Percentiles rank a stretch among this genome's conserved stretches.
Conservation (phyloP, 2,329 filamentous ascomycete genomes). For the Cryoendolithus antarcticus region DNA sequence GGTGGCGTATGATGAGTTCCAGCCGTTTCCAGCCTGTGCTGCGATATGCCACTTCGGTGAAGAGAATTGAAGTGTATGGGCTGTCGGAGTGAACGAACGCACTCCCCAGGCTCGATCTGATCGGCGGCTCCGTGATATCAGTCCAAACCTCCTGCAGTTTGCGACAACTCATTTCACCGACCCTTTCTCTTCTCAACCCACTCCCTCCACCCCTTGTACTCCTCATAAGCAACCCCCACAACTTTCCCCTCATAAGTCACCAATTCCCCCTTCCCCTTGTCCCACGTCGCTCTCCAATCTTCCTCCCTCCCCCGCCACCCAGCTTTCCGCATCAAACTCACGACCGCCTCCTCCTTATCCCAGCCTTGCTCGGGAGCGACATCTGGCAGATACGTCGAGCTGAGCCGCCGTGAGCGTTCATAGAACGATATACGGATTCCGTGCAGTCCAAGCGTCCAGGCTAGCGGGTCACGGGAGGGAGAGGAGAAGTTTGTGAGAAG, state of each 20-base stretch:
- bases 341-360: slow-evolving; percentile 82
- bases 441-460: slow-evolving; percentile 80
- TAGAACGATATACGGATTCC: slow-evolving; percentile 77
- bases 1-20: too few species aligned
- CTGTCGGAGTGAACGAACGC: too few species aligned
- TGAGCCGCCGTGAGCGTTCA: slow-evolving; percentile 60
- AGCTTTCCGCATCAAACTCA: slow-evolving; percentile 86
- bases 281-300: slow-evolving; percentile 49
- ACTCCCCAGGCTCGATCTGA: too few species aligned
- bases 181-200: slow-evolving; percentile 43
- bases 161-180: too few species aligned
- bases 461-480: slow-evolving; percentile 50
- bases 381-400: slow-evolving; percentile 84
- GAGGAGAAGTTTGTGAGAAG: slow-evolving; percentile 55
- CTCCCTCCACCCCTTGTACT: slow-evolving; percentile 69
- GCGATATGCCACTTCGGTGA: too few species aligned
- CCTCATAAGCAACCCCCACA: slow-evolving; percentile 54
- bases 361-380: slow-evolving; percentile 91
- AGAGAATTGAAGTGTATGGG: too few species aligned
- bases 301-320: slow-evolving; percentile 60
- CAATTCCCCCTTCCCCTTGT: slow-evolving; percentile 58
- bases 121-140: too few species aligned
- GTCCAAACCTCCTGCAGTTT: too few species aligned
- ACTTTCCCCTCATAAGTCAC: slow-evolving; percentile 81
- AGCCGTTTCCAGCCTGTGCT: too few species aligned